Conservation (phyloP, 108 stramenopile genomes). For the Asterionellopsis glacialis region DNA sequence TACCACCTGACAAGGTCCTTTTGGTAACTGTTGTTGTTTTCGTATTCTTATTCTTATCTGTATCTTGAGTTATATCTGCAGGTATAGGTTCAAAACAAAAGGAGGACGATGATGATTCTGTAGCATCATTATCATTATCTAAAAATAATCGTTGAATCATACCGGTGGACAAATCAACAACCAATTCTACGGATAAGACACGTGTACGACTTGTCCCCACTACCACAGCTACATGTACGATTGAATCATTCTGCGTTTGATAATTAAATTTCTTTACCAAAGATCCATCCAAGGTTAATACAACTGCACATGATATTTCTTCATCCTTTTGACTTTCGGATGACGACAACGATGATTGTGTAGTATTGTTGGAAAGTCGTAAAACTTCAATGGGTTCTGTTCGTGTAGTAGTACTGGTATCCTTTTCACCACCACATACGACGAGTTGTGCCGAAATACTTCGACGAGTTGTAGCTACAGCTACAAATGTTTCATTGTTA, state of each 20-base stretch:
- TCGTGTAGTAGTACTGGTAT: conserved; percentile 4
- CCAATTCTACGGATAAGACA: conserved; percentile 38
- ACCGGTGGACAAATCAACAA: conserved; percentile 2
- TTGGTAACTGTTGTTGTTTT: too few relatives aligned
- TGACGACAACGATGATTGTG: too few relatives aligned
- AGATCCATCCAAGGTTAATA: conserved; percentile 24
- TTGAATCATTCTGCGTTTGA: conserved; percentile 15
- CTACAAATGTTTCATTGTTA: neutral
- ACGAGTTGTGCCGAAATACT: conserved; percentile 30
- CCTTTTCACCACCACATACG: conserved; percentile 13
- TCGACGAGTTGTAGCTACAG: conserved; percentile 29
- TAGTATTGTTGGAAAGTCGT: too few relatives aligned
- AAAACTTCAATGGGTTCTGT: conserved; percentile 1
- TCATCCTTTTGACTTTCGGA: conserved; percentile 31
- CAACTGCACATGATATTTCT: conserved; percentile 27
- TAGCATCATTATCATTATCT: too few relatives aligned
- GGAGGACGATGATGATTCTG: too few relatives aligned
- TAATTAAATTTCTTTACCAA: neutral
- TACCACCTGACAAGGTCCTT: too few relatives aligned
- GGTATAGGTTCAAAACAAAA: too few relatives aligned
- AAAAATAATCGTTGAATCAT: too few relatives aligned
- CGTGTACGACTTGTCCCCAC: conserved; percentile 33
- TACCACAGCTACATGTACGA: conserved; percentile 26
- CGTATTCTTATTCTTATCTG: too few relatives aligned
- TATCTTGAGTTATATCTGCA: too few relatives aligned